These are phyloP conservation scores for Candida succiphila DNA, from an alignment of 805 yeast genomes.

Conservation along the genomic window DNA sequence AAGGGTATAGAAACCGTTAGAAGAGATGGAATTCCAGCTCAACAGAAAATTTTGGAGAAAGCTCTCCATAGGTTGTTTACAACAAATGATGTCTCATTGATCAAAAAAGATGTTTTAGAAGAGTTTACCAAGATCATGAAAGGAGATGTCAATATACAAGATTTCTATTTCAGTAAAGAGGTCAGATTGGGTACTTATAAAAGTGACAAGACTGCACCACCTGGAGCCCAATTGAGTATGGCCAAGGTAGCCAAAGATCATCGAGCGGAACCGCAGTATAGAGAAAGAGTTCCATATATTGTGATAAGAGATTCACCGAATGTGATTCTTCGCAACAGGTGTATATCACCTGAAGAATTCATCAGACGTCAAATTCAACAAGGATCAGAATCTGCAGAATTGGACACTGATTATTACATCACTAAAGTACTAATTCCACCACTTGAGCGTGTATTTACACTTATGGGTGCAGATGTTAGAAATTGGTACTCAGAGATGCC, in stretches of 20 bases:
- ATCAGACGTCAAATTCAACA: constrained; percentile 27
- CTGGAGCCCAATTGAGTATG: constrained; percentile 82
- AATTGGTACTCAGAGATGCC: constrained; percentile 75
- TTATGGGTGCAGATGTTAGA: constrained; percentile 72
- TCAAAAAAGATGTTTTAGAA: constrained; percentile 51
- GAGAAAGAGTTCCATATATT: constrained; percentile 81
- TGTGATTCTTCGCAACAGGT: constrained; percentile 61
- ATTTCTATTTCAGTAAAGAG: constrained; percentile 87
- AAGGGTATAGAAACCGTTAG: constrained; percentile 94
- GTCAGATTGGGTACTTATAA: constrained; percentile 81
- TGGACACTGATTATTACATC: constrained; percentile 84
- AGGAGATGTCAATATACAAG: constrained; percentile 62
- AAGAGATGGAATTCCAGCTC: constrained; percentile 92
- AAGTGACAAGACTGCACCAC: constrained; percentile 64
- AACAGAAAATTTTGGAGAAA: constrained; percentile 70
- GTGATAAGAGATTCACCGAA: constrained; percentile 51
- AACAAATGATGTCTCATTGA: constrained; percentile 56
- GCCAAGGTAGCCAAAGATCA: constrained; percentile 53
- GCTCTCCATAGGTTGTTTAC: constrained; percentile 62
- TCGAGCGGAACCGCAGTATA: constrained; percentile 75
- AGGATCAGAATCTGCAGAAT: constrained; percentile 33
- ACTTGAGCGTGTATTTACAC: constrained; percentile 68
- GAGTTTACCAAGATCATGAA: constrained; percentile 59
- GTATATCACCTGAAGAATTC: constrained; percentile 69
- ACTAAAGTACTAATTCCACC: constrained; percentile 83